Evolutionary conservation across 257 asterid species (phyloP).

Genomic region (Solanum paucissectum): DNA sequence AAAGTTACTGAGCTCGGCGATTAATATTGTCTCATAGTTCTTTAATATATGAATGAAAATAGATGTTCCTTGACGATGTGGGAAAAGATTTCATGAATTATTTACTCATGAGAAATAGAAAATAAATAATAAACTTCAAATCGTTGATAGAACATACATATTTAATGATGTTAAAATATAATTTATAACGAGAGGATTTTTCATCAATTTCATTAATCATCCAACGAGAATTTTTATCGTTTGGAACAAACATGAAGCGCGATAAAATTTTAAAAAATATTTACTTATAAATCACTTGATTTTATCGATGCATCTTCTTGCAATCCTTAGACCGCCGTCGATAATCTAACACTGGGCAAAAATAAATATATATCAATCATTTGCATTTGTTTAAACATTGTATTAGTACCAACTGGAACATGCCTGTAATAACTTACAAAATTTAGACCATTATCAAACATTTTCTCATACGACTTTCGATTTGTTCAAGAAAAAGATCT

Average conservation of each 20-base stretch:
- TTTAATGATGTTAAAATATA: neutral
- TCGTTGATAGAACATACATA: neutral
- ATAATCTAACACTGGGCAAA: neutral
- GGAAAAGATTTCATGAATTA: neutral
- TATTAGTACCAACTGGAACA: neutral
- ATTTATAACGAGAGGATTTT: neutral
- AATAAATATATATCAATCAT: neutral
- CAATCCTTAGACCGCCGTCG: too few relatives aligned
- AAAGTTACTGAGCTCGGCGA: neutral
- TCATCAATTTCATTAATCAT: neutral
- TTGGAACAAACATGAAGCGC: neutral
- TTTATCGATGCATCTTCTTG: neutral
- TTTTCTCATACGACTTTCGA: neutral
- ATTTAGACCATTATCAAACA: too few relatives aligned
- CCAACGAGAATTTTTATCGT: neutral
- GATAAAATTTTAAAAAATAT: too few relatives aligned
- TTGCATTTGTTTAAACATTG: neutral
- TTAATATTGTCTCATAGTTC: rapidly evolving
- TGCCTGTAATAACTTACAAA: neutral
- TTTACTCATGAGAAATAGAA: neutral
- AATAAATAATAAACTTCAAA: neutral
- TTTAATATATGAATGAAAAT: neutral
- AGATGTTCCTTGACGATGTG: neutral
- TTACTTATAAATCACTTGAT: neutral
- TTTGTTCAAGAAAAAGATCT: too few relatives aligned